Conservation (phyloP, 495 filamentous ascomycete genomes). For the Cercophora sp. region DNA sequence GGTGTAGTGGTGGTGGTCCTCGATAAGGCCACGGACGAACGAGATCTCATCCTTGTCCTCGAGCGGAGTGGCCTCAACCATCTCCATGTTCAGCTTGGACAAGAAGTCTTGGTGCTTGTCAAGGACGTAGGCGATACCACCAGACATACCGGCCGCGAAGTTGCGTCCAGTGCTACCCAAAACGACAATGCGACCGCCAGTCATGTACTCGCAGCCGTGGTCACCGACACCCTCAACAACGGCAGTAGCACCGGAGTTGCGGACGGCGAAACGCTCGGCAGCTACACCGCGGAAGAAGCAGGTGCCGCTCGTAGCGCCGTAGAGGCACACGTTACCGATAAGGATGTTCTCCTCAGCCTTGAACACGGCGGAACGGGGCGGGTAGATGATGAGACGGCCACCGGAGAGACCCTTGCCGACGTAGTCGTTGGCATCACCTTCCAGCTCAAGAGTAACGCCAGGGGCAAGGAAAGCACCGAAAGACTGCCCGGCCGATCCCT, state of each 20-base stretch:
- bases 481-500: constrained; percentile 97
- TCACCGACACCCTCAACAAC: constrained; percentile 98
- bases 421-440: constrained; percentile 97
- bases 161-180: constrained; percentile 95
- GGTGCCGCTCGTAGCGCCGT: constrained; percentile 88
- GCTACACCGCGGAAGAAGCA: constrained; percentile 98
- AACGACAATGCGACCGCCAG: constrained; percentile 86
- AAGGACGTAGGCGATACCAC: constrained; percentile 95
- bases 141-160: constrained; percentile 99
- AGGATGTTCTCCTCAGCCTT: constrained; percentile 98
- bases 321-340: constrained; percentile 95
- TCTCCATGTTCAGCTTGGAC: constrained; percentile 95
- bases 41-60: constrained; percentile 92
- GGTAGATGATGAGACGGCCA: constrained; percentile 93
- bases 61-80: constrained; percentile 89
- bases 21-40: constrained; percentile 87
- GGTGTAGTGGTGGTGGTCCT: constrained; percentile 99
- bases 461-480: constrained; percentile 95
- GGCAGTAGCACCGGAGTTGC: constrained; percentile 94
- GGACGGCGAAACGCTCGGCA: constrained; percentile 95
- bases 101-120: constrained; percentile 90
- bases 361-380: constrained; percentile 87
- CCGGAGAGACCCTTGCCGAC: constrained; percentile 97
- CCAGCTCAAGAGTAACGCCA: constrained; percentile 92
- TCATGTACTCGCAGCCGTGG: constrained; percentile 99